These are phyloP conservation scores for Pleurotus eryngii DNA, from an alignment of 768 basidiomycete genomes.

Conservation along the genomic window DNA sequence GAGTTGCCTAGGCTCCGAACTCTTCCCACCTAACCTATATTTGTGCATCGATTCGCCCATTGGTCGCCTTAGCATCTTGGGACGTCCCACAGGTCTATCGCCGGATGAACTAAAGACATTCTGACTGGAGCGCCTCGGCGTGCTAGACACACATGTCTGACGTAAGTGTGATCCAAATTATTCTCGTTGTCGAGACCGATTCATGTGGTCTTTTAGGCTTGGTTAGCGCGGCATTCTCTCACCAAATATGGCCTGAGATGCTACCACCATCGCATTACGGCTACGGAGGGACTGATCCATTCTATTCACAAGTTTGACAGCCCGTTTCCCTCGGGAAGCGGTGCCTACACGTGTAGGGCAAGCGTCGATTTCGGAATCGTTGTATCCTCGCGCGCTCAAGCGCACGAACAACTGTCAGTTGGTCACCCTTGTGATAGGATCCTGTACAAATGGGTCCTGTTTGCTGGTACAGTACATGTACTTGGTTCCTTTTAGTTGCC, in stretches of 20 bases:
- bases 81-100: background rate
- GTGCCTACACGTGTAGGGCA: background rate
- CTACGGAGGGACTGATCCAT: background rate
- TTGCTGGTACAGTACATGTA: background rate
- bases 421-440: background rate
- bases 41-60: background rate
- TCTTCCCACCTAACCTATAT: background rate
- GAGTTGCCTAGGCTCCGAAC: background rate
- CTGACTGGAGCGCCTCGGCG: background rate
- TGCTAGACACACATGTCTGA: background rate
- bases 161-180: background rate
- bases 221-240: constrained; percentile 5
- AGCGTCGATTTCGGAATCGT: background rate
- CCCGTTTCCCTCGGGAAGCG: constrained; percentile 3
- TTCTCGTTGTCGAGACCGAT: background rate
- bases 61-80: background rate
- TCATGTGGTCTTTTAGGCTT: constrained; percentile 1
- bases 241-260: background rate
- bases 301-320: background rate
- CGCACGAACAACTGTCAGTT: background rate
- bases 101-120: background rate
- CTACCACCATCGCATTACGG: background rate
- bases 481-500: background rate
- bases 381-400: background rate
- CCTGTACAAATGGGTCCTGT: background rate